These are phyloP conservation scores for Pyrenophora tritici-repentis DNA, from an alignment of 2,329 filamentous ascomycete genomes.

Conservation along the genomic window DNA sequence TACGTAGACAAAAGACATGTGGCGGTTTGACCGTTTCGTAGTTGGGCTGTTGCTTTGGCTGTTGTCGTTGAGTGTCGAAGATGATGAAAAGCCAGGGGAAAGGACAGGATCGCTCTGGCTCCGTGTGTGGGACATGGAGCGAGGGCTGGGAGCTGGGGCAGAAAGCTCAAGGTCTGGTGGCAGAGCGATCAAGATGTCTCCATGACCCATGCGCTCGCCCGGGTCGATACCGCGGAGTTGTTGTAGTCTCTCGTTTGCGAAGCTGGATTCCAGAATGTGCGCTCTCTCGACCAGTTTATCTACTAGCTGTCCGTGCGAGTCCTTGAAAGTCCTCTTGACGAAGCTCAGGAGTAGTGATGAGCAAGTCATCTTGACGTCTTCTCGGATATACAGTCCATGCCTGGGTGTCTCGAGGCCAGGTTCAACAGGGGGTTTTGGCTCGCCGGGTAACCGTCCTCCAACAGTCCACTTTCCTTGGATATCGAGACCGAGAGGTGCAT, in stretches of 20 bases:
- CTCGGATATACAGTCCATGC: slow-evolving; percentile 77
- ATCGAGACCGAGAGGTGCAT: slow-evolving; percentile 80
- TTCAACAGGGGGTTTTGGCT: slow-evolving; percentile 68
- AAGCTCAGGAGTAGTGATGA: slow-evolving; percentile 76
- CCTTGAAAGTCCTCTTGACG: slow-evolving; percentile 81
- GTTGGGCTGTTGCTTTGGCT: slow-evolving; percentile 17
- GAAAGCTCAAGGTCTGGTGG: slow-evolving; percentile 37
- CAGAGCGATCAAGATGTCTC: slow-evolving; percentile 43
- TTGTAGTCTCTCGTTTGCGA: slow-evolving; percentile 42
- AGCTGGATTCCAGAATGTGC: slow-evolving; percentile 41
- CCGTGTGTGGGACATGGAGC: slow-evolving; percentile 21
- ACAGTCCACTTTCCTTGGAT: slow-evolving; percentile 80
- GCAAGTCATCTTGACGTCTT: slow-evolving; percentile 83
- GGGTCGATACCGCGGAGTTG: slow-evolving; percentile 38
- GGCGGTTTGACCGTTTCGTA: slow-evolving; percentile 4
- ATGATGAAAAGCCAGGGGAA: slow-evolving; percentile 28
- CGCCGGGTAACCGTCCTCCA: slow-evolving; percentile 71
- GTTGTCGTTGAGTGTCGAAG: slow-evolving; percentile 20
- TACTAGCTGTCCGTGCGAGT: slow-evolving; percentile 73
- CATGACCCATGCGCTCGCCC: slow-evolving; percentile 40
- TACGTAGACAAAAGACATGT: slow-evolving; percentile 20
- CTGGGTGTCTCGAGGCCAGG: slow-evolving; percentile 68
- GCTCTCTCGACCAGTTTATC: slow-evolving; percentile 53
- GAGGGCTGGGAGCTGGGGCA: slow-evolving; percentile 12
- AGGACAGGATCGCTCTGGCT: slow-evolving; percentile 30